phyloP scores from a whole-genome alignment of 768 basidiomycete genomes.

The Pulveroboletus sp. region DNA sequence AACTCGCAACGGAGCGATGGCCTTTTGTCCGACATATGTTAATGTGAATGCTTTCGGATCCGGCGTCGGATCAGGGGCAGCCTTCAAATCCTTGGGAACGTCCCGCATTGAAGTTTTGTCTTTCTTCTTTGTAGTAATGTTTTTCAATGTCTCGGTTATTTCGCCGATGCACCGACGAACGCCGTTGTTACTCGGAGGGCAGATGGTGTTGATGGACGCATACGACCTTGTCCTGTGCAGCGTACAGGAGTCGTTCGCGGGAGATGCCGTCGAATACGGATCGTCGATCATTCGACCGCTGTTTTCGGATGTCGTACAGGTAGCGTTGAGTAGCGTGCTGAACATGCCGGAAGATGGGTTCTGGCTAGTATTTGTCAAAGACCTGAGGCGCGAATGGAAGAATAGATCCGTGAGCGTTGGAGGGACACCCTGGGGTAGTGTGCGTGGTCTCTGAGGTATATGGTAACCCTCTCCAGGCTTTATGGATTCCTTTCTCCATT shows the following conservation, averaged over 20 bases:
- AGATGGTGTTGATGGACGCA: constrained; percentile 16
- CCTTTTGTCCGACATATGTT: not conserved
- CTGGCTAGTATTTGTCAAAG: not conserved
- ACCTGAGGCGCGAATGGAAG: not conserved
- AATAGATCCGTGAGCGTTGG: not conserved
- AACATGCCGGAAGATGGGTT: not conserved
- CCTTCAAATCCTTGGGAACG: not conserved
- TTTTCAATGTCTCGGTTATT: constrained; percentile 6
- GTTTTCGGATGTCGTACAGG: not conserved
- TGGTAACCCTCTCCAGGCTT: not conserved
- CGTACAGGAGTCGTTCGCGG: not conserved
- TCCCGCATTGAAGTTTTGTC: not conserved
- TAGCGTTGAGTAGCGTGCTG: not conserved
- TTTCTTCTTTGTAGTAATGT: constrained; percentile 4
- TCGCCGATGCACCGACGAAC: constrained; percentile 15
- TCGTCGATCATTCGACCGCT: not conserved
- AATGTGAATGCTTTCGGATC: not conserved
- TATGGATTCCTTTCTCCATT: constrained; percentile 5
- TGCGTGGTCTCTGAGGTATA: no score
- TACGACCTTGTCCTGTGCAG: constrained; percentile 19
- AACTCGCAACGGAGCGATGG: not conserved
- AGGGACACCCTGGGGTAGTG: not conserved
- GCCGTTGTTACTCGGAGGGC: constrained; percentile 3
- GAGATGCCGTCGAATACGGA: not conserved
- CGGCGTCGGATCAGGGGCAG: not conserved